Base-by-base conservation (phyloP, 768 basidiomycete species). In the Auricularia auricula-judae region DNA sequence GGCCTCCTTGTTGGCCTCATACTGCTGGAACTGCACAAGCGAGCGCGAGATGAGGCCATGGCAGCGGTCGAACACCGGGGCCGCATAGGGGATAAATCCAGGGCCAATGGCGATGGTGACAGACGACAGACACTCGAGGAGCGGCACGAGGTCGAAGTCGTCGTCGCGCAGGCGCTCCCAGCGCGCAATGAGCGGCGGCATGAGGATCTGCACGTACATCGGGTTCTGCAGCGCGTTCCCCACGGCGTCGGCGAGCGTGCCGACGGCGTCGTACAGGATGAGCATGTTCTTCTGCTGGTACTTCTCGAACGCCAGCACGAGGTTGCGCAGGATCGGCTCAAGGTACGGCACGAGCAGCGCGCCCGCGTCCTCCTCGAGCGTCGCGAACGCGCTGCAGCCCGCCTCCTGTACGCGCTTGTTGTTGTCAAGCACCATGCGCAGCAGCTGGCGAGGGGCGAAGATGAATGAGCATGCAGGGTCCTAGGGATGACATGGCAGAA, bases 261-360 rank as follows among this genome's bases (percentile, higher is more conserved):
- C 97, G 58, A 99, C 89, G n/a, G 97, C 97, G 71, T 99, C 97
- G 72, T 98, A 98, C 36, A 99, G 78, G 66, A 98, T 99, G 68
- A 99, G 83, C 84, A 98, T 88, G 74, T 99, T 99, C 82, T 98
- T 98, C 76, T 97, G 95, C 73, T 99, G 97, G 75, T 99, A 99
- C 77, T 97, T 98, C 65, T 91, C 85, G 75, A 98, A 99, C 1
- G 97, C 97, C 67, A 92, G 86, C 43, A 98, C 95, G 63, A 99
- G 81, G 75, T 98, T 98, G 63, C 90, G 87, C 65, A 99, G 79
- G 63, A 99, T 91, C 3, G 95, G 95, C 70, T 96, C 94, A 16
- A 98, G 86, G 77, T 89, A 98, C 1, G 97, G 97, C 11, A 86
- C 88, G 62, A 99, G 85, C 69, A 91, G 89, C 2, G 82, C 71